Evolutionary conservation across 208 protist species (phyloP).

Genomic region (Leptomonas pyrrhocoris): DNA sequence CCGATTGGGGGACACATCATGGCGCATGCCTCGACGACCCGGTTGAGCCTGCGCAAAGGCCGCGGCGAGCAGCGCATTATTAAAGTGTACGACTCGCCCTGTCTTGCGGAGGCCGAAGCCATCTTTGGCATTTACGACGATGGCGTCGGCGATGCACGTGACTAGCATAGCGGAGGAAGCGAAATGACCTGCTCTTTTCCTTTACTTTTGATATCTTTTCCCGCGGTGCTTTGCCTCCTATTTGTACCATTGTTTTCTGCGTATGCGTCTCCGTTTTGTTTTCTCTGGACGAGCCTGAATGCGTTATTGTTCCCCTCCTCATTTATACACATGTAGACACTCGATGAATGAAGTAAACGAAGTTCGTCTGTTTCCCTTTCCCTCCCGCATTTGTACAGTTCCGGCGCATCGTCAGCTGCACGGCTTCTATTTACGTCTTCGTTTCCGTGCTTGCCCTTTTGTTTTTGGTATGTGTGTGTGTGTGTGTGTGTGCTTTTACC

Average conservation of each 20-base stretch:
- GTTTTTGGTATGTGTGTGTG: background rate
- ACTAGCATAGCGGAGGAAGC: constrained; percentile 43
- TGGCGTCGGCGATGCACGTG: constrained; percentile 97
- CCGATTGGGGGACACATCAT: constrained; percentile 99
- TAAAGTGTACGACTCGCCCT: constrained; percentile 99
- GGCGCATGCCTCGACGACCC: constrained; percentile 99
- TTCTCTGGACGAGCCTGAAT: too few relatives aligned
- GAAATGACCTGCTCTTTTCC: background rate
- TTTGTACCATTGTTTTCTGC: too few relatives aligned
- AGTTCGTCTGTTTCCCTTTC: too few relatives aligned
- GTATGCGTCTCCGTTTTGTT: too few relatives aligned
- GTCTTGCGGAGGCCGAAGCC: constrained; percentile 97
- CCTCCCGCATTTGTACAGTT: too few relatives aligned
- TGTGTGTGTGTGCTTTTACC: background rate
- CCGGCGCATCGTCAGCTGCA: too few relatives aligned
- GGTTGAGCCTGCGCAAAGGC: constrained; percentile 99
- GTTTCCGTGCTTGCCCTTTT: background rate
- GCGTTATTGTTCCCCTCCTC: too few relatives aligned
- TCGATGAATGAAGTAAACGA: too few relatives aligned
- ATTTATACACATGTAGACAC: too few relatives aligned
- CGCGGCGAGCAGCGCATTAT: constrained; percentile 98
- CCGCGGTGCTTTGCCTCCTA: too few relatives aligned
- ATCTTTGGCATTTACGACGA: constrained; percentile 97
- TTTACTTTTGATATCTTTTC: too few relatives aligned
- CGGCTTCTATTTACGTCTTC: background rate